Percentiles rank a stretch among this genome's conserved stretches.
Evolutionary conservation across 2,329 filamentous ascomycete genomes (phyloP).

Genomic region (Beauveria rudraprayagi): DNA sequence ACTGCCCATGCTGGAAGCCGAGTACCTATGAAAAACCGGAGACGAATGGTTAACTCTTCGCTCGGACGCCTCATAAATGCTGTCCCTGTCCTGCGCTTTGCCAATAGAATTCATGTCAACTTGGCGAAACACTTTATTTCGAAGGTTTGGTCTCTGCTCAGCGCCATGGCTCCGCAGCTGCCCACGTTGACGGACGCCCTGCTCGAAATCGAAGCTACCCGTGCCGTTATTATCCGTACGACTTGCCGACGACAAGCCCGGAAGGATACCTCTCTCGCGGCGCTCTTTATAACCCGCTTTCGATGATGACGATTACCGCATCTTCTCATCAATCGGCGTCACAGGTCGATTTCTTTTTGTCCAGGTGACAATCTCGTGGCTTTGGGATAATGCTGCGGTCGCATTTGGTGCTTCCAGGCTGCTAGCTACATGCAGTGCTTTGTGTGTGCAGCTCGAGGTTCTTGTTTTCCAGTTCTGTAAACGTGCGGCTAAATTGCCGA

Average conservation of each 20-base stretch:
- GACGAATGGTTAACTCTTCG: background rate
- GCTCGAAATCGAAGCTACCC: no score
- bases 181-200: background rate
- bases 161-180: background rate
- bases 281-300: background rate
- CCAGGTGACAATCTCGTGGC: no score
- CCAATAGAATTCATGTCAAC: background rate
- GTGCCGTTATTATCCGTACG: no score
- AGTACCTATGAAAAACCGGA: background rate
- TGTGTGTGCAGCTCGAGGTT: background rate
- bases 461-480: background rate
- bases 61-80: background rate
- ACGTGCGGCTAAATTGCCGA: background rate
- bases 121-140: no score
- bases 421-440: background rate
- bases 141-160: background rate
- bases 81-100: background rate
- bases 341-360: no score
- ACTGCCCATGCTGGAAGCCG: background rate
- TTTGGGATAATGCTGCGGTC: no score
- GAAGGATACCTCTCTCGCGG: background rate
- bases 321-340: background rate
- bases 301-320: background rate
- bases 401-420: no score
- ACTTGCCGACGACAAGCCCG: background rate